These are phyloP conservation scores for Cordyceps tenuipes DNA, from an alignment of 2,329 filamentous ascomycete species.

Conservation along the genomic window DNA sequence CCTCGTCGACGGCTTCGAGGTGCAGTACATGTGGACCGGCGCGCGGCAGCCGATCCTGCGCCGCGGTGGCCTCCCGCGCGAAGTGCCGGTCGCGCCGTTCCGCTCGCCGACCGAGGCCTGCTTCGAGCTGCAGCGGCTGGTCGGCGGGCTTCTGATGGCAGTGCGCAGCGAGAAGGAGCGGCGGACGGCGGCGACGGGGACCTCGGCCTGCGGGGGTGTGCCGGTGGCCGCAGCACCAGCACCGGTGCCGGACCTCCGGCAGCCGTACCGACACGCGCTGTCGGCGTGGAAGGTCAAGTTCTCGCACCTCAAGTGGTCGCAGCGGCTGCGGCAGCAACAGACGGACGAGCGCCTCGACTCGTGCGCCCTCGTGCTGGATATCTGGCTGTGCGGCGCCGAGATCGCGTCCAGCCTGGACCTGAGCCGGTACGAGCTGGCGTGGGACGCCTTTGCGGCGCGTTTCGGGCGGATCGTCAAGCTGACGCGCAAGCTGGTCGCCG, in stretches of 20 bases:
- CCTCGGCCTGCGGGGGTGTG: neutral
- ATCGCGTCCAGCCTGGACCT: constrained; percentile 8
- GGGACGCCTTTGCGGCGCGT: constrained; percentile 6
- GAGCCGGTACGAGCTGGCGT: constrained; percentile 8
- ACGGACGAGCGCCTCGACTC: constrained; percentile 1
- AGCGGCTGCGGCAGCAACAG: constrained; percentile 1
- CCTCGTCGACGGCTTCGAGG: constrained; percentile 9
- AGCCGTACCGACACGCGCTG: constrained; percentile 4
- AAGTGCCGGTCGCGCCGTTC: neutral
- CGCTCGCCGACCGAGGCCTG: constrained; percentile 9
- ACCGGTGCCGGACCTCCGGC: neutral
- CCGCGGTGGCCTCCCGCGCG: neutral
- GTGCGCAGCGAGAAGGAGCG: constrained; percentile 4
- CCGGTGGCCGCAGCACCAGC: neutral
- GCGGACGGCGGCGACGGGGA: constrained; percentile 18
- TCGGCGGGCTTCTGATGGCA: constrained; percentile 1
- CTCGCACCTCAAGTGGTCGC: constrained; percentile 9
- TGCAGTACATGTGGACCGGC: constrained; percentile 9
- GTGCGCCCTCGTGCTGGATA: constrained; percentile 7
- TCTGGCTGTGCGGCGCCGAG: constrained; percentile 10
- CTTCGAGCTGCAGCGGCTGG: constrained; percentile 9
- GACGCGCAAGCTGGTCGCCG: constrained; percentile 5
- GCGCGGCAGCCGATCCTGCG: neutral
- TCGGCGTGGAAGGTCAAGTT: constrained; percentile 11
- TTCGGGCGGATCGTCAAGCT: constrained; percentile 6